A percentile compares a stretch with the other conserved stretches of the same genome.
Evolutionary conservation across 345 rosid genomes (phyloP).

Genomic region (Nephelium lappaceum): DNA sequence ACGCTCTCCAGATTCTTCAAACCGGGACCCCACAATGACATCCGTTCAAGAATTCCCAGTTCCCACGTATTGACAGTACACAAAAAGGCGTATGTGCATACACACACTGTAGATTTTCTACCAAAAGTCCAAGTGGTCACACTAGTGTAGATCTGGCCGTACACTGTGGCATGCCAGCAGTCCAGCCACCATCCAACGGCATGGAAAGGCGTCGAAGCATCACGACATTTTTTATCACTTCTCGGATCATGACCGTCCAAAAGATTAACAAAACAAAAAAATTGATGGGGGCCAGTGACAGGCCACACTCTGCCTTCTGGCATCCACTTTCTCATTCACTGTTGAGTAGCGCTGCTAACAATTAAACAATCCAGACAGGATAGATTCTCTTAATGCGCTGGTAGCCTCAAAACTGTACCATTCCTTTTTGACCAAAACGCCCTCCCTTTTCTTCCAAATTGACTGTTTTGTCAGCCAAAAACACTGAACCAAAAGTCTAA

Average conservation of each 20-base stretch:
- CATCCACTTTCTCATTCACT: slow-evolving; percentile 26
- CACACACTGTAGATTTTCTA: not conserved
- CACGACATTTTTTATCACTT: not conserved
- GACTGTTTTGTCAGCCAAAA: not conserved
- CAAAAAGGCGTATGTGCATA: not conserved
- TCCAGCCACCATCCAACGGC: slow-evolving; percentile 21
- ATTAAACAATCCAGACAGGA: slow-evolving; percentile 13
- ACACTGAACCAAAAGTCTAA: too few relatives aligned
- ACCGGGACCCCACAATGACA: not conserved
- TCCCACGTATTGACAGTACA: not conserved
- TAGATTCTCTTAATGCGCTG: slow-evolving; percentile 8
- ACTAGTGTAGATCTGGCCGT: slow-evolving; percentile 21
- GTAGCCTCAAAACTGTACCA: not conserved
- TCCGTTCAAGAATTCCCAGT: not conserved
- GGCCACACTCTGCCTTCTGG: slow-evolving; percentile 18
- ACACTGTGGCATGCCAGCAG: not conserved
- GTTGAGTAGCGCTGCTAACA: slow-evolving; percentile 7
- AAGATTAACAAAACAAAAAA: not conserved
- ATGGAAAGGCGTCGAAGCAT: not conserved
- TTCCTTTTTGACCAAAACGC: slow-evolving; percentile 5
- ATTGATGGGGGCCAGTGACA: not conserved
- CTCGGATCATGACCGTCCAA: slow-evolving; percentile 14
- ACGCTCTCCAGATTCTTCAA: not conserved
- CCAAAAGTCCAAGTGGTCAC: not conserved
- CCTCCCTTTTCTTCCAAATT: not conserved